Base-by-base conservation (phyloP, 768 basidiomycete genomes). In the Naganishia friedmannii region DNA sequence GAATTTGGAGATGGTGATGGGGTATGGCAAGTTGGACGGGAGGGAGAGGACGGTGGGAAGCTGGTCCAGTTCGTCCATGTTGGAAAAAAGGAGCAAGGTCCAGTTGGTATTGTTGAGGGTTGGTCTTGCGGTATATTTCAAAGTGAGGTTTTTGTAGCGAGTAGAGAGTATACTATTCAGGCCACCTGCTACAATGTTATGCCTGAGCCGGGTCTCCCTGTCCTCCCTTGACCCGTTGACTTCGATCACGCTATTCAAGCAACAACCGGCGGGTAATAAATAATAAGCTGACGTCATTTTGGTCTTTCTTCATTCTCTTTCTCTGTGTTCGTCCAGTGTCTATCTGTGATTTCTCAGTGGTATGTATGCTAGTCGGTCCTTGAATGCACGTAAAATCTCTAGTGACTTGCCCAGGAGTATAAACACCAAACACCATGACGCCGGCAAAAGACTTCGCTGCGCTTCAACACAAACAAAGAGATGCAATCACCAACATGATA, bases 21-120 rank as follows among this genome's bases (percentile, higher is more conserved):
- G 94, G 83, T 87, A 98, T 1, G 93, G 90, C 51, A 95, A 86
- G n/a, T 83, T 82, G 31, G 85, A 82, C 2, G 93, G 92, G 12
- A 95, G 85, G 17, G 60, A 63, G 28, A 63, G 60, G 42, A 63
- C 60, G 60, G 60, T 63, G n/a, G 60, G 60, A n/a, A 63, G 60
- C 46, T 63, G 60, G 60, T 63, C 60, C 26, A 63, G 42, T 63
- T 63, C 60, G 60, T 63, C 60, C 60, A 63, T 63, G 19, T n/a
- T 63, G 28, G 53, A 23, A 32, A 57, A 58, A 21, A 13, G 9
- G 57, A 37, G 28, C 4, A 12, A 10, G 7, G 15, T 10, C 42
- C 42, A 42, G 15, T 42, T 42, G 42, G 7, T 10, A 42, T 42
- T 8, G 2, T 42, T 42, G 42, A 42, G 42, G 7, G 42, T 2